Evolutionary conservation across 1,284 basidiomycete species (phyloP).

Genomic region (Marasmius sp.): DNA sequence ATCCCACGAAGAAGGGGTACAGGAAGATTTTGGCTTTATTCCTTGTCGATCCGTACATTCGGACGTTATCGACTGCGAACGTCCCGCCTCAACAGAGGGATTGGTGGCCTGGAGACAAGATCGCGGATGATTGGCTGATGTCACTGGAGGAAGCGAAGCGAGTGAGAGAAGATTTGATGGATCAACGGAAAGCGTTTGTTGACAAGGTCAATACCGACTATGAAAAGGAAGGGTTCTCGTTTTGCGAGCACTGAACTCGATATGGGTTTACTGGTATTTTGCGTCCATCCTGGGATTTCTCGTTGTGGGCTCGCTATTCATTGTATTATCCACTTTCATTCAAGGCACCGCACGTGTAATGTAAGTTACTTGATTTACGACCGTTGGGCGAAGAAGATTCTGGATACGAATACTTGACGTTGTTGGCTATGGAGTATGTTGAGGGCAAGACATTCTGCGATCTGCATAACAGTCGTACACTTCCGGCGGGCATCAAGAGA

Average conservation of each 20-base stretch:
- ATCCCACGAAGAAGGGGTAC: slow-evolving; percentile 42
- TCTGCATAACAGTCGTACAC: background rate
- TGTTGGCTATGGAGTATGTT: background rate
- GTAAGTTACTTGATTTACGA: background rate
- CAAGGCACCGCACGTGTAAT: too few species aligned
- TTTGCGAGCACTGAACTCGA: background rate
- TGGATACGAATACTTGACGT: background rate
- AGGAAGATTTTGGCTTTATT: slow-evolving; percentile 50
- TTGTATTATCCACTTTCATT: too few species aligned
- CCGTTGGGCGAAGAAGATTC: background rate
- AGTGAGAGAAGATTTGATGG: slow-evolving; percentile 28
- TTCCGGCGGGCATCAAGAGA: background rate
- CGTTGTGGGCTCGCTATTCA: too few species aligned
- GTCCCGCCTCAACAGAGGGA: slow-evolving; percentile 43
- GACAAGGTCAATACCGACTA: slow-evolving; percentile 1
- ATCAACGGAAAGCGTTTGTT: slow-evolving; percentile 22
- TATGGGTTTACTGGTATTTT: too few species aligned
- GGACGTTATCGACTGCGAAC: slow-evolving; percentile 40
- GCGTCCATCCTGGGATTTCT: too few species aligned
- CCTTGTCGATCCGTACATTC: slow-evolving; percentile 46
- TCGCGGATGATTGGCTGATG: slow-evolving; percentile 22
- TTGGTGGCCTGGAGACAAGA: slow-evolving; percentile 29
- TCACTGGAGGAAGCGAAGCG: slow-evolving; percentile 26
- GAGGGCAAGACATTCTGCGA: background rate
- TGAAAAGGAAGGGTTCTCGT: background rate